phyloP scores from a whole-genome alignment of 306 rosid species.

The Quillaja saponaria region DNA sequence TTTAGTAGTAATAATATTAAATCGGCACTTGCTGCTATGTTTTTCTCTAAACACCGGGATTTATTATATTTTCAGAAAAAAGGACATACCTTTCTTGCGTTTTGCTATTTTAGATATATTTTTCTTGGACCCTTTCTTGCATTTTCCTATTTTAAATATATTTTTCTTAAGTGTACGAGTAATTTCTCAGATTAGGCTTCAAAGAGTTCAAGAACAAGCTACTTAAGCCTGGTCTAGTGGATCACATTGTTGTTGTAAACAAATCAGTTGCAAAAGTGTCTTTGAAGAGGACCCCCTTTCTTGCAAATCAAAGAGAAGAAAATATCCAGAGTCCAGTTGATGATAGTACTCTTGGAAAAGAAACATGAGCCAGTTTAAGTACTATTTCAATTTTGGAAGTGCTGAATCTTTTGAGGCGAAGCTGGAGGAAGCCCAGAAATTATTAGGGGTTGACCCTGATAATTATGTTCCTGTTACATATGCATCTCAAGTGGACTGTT shows the following conservation, averaged over 20 bases:
- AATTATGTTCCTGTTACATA: conserved; percentile 62
- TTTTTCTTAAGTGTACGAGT: background rate
- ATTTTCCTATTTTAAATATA: background rate
- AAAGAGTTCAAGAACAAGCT: conserved; percentile 65
- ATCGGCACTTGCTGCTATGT: too few species aligned
- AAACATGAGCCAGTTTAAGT: conserved; percentile 42
- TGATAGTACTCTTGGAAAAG: conserved; percentile 30
- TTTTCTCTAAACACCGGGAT: background rate
- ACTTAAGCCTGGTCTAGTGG: conserved; percentile 63
- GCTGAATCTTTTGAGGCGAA: conserved; percentile 65
- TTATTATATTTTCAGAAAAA: too few species aligned
- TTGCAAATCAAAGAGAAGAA: conserved; percentile 30
- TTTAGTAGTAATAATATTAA: too few species aligned
- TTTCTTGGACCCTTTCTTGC: background rate
- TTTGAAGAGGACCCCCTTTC: conserved; percentile 45
- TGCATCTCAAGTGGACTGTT: conserved; percentile 46
- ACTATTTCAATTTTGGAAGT: conserved; percentile 58
- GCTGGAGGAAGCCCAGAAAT: conserved; percentile 64
- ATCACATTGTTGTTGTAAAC: conserved; percentile 54
- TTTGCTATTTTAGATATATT: background rate
- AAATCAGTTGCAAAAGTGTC: conserved; percentile 67
- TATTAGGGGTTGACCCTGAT: conserved; percentile 50
- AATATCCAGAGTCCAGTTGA: conserved; percentile 39
- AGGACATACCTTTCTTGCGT: too few species aligned
- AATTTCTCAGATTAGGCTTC: conserved; percentile 61